A percentile compares a stretch with the other conserved stretches of the same genome.
phyloP scores from a whole-genome alignment of 73 alveolate species.

The Stentor roeselii region DNA sequence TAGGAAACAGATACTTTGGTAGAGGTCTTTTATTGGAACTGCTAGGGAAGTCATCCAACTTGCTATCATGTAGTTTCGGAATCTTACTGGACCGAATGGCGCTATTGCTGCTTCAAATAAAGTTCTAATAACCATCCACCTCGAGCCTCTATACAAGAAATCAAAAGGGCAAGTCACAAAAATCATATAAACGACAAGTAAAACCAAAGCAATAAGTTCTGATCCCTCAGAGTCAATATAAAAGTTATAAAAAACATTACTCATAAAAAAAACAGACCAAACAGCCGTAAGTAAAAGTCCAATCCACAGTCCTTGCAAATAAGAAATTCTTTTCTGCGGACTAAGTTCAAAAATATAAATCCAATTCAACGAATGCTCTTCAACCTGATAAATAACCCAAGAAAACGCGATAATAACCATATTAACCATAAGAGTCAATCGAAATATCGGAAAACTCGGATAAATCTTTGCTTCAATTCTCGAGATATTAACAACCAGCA shows the following conservation, averaged over 20 bases:
- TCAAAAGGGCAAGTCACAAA: not conserved
- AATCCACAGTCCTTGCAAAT: not conserved
- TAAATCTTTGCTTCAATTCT: not conserved
- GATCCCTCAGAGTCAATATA: not conserved
- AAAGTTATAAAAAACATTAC: not conserved
- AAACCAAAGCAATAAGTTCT: not conserved
- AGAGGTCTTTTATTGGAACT: slow-evolving; percentile 16
- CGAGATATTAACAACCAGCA: not conserved
- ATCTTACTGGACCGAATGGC: slow-evolving; percentile 23
- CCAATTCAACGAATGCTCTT: slow-evolving; percentile 8
- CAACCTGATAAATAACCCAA: slow-evolving; percentile 8
- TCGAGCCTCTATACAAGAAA: slow-evolving; percentile 1
- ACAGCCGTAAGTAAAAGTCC: slow-evolving; percentile 9
- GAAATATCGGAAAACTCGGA: slow-evolving; percentile 9
- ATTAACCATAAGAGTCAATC: not conserved
- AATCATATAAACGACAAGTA: not conserved
- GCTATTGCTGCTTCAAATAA: slow-evolving; percentile 5
- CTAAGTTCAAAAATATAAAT: not conserved
- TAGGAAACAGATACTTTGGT: not conserved
- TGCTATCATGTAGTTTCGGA: not conserved
- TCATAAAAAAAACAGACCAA: not conserved
- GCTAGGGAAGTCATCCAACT: slow-evolving; percentile 19
- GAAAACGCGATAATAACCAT: slow-evolving; percentile 1
- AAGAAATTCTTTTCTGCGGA: slow-evolving; percentile 13
- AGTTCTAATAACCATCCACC: not conserved